Evolutionary conservation across 2,329 filamentous ascomycete genomes (phyloP), one percentile per base, ranked within the genome.

Genomic region (Gliomastix tumulicola): DNA sequence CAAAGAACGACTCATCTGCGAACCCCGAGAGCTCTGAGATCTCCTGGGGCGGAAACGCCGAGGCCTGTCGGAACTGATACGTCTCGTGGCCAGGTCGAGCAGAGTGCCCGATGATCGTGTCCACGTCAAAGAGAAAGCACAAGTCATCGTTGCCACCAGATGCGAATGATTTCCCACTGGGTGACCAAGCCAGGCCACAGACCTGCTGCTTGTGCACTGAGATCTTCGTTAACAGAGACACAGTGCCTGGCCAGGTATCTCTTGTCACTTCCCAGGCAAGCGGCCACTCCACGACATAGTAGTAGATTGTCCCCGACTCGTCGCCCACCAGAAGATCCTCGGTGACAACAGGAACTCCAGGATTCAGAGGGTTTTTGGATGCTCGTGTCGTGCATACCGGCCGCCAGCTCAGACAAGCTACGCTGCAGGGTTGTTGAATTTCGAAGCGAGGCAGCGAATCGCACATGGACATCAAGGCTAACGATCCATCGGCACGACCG

Each of bases 81-180:
- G n/a, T n/a, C 15, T 33, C 30, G n/a, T 41, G 37, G n/a, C n/a
- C n/a, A n/a, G n/a, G n/a, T n/a, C n/a, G n/a, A n/a, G n/a, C n/a
- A n/a, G n/a, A n/a, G 6, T 28, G 13, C 25, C 44, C 46, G 15
- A 79, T 52, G 15, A 90, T 64, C 28, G 76, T 71, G 33, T 73
- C 68, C 4, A 76, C 73, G 36, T 89, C 77, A 56, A 94, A 95
- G 3, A 97, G 69, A 47, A 81, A 84, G 52, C 90, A 94, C 4
- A 79, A 60, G 51, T 97, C 96, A 64, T 98, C 92, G 53, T 98
- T 97, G 18, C 86, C 88, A 7, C 92, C 89, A 5, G 86, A 88
- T 12, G 87, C 88, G 55, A 98, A 89, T 23, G 80, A 71, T 4
- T 71, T 69, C 4, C 88, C 88, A 49, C 86, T 78, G 4, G 68